phyloP scores from a whole-genome alignment of 768 basidiomycete genomes.

The Amanita rubescens region DNA sequence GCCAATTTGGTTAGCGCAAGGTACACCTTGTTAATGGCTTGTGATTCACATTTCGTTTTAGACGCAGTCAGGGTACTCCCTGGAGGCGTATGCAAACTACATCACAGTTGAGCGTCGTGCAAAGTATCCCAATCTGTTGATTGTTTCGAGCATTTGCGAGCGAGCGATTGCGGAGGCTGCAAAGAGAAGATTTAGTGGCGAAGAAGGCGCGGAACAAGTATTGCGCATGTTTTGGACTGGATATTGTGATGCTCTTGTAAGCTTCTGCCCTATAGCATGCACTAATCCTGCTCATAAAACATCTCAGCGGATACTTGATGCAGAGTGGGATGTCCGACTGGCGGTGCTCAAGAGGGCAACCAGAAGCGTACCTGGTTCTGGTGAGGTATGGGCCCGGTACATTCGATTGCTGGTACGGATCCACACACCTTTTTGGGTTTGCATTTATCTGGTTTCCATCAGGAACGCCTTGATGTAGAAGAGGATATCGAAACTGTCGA shows the following conservation, averaged over 20 bases:
- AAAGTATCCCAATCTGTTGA: slow-evolving; percentile 50
- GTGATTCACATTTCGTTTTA: slow-evolving; percentile 10
- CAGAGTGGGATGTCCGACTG: slow-evolving; percentile 33
- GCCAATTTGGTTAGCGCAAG: slow-evolving; percentile 41
- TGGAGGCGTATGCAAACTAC: slow-evolving; percentile 58
- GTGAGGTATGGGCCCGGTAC: slow-evolving; percentile 74
- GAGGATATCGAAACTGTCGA: slow-evolving; percentile 24
- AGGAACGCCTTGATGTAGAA: slow-evolving; percentile 38
- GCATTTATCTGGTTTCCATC: background rate
- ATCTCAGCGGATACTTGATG: slow-evolving; percentile 39
- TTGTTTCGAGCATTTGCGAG: slow-evolving; percentile 58
- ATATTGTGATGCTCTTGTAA: slow-evolving; percentile 64
- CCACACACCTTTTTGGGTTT: background rate
- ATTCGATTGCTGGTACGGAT: slow-evolving; percentile 58
- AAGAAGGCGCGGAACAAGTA: slow-evolving; percentile 48
- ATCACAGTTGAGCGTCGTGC: slow-evolving; percentile 54
- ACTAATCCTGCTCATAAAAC: background rate
- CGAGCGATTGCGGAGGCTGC: slow-evolving; percentile 72
- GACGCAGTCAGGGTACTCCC: slow-evolving; percentile 34
- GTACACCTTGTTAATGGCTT: background rate
- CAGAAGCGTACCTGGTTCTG: slow-evolving; percentile 68
- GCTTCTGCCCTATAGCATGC: slow-evolving; percentile 13
- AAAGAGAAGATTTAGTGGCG: slow-evolving; percentile 44
- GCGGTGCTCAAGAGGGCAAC: slow-evolving; percentile 47
- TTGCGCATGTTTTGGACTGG: slow-evolving; percentile 66